Evolutionary conservation across 495 filamentous ascomycete species (phyloP).

Genomic region (Rostrohypoxylon terebratum): DNA sequence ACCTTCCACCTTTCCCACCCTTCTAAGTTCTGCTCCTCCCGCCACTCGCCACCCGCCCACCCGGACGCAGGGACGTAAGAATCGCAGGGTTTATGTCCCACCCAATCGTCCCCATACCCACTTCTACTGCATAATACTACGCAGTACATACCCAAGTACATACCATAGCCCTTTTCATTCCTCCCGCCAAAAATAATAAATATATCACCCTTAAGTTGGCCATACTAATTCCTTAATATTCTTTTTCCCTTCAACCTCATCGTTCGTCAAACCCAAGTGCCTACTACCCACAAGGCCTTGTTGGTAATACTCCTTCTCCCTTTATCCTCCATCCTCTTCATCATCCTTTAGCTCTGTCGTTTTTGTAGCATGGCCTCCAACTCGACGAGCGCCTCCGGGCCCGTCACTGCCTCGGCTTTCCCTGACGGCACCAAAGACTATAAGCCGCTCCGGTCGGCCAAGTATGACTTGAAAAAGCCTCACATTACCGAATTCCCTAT

Average conservation of each 20-base stretch:
- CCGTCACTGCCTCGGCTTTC: constrained; percentile 52
- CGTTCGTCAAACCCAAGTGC: constrained; percentile 24
- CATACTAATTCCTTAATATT: constrained; percentile 1
- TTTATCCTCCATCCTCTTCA: constrained; percentile 12
- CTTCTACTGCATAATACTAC: constrained; percentile 21
- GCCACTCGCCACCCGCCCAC: constrained; percentile 40
- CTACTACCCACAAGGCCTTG: constrained; percentile 35
- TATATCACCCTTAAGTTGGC: constrained; percentile 32
- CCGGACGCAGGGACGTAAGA: constrained; percentile 26
- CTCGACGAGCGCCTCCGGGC: constrained; percentile 45
- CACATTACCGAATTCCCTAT: constrained; percentile 73
- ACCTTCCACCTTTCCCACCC: no score
- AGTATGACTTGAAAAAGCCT: constrained; percentile 63
- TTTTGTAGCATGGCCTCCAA: constrained; percentile 58
- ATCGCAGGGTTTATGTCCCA: constrained; percentile 39
- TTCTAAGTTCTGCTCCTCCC: constrained; percentile 8
- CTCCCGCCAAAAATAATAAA: constrained; percentile 30
- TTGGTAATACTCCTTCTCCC: constrained; percentile 10
- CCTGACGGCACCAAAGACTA: constrained; percentile 63
- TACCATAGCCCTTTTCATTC: constrained; percentile 13
- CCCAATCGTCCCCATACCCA: constrained; percentile 44
- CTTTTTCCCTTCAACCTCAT: constrained; percentile 30
- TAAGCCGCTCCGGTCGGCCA: constrained; percentile 57
- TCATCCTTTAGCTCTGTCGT: not conserved
- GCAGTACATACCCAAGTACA: constrained; percentile 14